A percentile compares a stretch with the other conserved stretches of the same genome.
These are phyloP conservation scores for Starmerella vaccinii DNA, from an alignment of 805 yeast genomes.

Conservation along the genomic window DNA sequence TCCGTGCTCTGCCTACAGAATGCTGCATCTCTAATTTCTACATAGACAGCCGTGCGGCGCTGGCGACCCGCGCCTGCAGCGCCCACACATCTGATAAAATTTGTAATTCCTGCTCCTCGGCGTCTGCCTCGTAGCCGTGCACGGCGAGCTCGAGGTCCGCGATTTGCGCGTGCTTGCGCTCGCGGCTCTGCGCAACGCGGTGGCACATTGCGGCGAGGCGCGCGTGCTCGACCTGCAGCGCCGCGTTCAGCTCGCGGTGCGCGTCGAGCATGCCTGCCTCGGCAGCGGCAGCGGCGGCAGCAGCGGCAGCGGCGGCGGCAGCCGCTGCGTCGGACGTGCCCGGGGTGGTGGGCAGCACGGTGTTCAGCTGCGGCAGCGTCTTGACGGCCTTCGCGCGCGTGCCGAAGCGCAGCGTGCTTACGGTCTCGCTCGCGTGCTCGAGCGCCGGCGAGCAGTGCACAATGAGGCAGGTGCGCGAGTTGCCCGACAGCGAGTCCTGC, in stretches of 20 bases:
- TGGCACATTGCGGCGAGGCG: conserved; percentile 7
- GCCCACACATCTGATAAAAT: conserved; percentile 6
- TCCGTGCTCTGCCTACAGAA: conserved; percentile 59
- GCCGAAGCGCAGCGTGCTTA: conserved; percentile 67
- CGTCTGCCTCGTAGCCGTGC: neutral
- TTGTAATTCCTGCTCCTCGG: neutral
- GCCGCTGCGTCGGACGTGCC: too few relatives aligned
- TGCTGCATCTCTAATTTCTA: neutral
- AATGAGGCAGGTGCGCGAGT: conserved; percentile 63
- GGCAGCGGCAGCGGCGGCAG: neutral
- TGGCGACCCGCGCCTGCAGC: conserved; percentile 9
- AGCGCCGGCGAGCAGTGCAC: conserved; percentile 61
- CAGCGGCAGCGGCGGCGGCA: neutral
- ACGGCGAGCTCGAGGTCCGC: conserved; percentile 1
- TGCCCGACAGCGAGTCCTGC: conserved; percentile 75
- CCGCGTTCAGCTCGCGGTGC: neutral
- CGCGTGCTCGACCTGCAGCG: conserved; percentile 7
- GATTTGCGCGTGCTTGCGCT: neutral
- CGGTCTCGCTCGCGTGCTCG: conserved; percentile 49
- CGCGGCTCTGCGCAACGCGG: neutral
- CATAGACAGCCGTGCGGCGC: neutral
- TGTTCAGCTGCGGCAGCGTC: conserved; percentile 7
- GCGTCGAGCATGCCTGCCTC: neutral
- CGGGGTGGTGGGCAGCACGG: neutral
- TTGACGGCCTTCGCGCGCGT: conserved; percentile 57